These are phyloP conservation scores for Suillus americanus DNA, from an alignment of 768 basidiomycete species.

Conservation along the genomic window DNA sequence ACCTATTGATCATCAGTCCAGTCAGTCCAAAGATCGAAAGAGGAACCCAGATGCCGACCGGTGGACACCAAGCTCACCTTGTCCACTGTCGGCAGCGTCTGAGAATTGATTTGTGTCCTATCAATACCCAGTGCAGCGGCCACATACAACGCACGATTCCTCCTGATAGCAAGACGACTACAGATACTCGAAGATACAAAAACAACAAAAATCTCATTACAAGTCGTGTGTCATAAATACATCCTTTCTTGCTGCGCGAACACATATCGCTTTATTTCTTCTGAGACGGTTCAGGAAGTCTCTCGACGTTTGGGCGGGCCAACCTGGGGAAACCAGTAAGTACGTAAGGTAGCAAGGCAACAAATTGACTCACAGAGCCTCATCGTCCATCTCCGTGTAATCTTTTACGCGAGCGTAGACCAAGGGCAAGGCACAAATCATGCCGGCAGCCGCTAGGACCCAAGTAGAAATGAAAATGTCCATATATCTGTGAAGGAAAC, in stretches of 20 bases:
- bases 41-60: not conserved
- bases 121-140: too few species aligned
- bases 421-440: constrained; percentile 66
- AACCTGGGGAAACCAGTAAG: not conserved
- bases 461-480: constrained; percentile 69
- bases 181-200: not conserved
- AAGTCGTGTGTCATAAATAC: not conserved
- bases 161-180: not conserved
- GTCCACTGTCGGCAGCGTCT: not conserved
- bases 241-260: constrained; percentile 15
- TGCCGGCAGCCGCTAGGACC: constrained; percentile 58
- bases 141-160: not conserved
- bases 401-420: constrained; percentile 63
- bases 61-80: not conserved
- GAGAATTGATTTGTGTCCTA: not conserved
- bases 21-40: not conserved
- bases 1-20: not conserved
- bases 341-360: not conserved
- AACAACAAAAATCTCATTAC: constrained; percentile 3
- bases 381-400: constrained; percentile 49
- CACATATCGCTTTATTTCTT: not conserved
- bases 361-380: constrained; percentile 43
- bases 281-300: not conserved
- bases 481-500: constrained; percentile 44
- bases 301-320: constrained; percentile 1